Percentiles rank a stretch among this genome's conserved stretches.
phyloP scores from a whole-genome alignment of 257 asterid species.

The Fraxinus excelsior region DNA sequence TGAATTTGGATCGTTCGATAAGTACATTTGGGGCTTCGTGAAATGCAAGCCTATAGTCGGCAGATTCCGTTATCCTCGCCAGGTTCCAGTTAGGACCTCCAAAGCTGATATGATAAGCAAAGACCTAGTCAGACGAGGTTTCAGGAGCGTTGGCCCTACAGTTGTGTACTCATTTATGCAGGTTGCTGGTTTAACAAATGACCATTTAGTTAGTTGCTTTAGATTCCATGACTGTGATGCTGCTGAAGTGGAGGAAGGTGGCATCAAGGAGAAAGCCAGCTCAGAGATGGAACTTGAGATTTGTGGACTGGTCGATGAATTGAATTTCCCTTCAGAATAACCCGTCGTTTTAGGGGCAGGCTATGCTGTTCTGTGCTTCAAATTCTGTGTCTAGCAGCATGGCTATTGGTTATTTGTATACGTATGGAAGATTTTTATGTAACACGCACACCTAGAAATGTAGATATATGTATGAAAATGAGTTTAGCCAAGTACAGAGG shows the following conservation, averaged over 20 bases:
- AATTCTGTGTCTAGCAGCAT: background rate
- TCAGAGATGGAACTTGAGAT: conserved; percentile 20
- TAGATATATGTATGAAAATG: background rate
- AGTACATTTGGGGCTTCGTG: conserved; percentile 50
- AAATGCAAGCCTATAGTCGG: conserved; percentile 39
- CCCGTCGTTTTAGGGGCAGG: background rate
- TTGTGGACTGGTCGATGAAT: conserved; percentile 29
- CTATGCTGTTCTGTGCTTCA: background rate
- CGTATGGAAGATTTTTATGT: background rate
- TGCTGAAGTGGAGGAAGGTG: conserved; percentile 27
- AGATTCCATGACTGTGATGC: conserved; percentile 44
- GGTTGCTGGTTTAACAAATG: conserved; percentile 51
- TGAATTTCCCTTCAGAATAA: conserved; percentile 38
- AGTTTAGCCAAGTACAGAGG: too few relatives aligned
- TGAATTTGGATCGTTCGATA: conserved; percentile 48
- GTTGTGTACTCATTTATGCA: conserved; percentile 54
- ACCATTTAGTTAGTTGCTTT: conserved; percentile 49
- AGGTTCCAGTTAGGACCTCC: conserved; percentile 47
- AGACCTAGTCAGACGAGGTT: conserved; percentile 44
- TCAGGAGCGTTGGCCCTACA: conserved; percentile 45
- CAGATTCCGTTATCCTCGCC: conserved; percentile 41
- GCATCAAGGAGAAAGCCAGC: conserved; percentile 14
- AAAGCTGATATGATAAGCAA: conserved; percentile 50
- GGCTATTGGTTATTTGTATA: background rate
- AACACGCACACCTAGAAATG: background rate